Evolutionary conservation across 2,329 filamentous ascomycete genomes (phyloP).

Genomic region (Fonsecaea erecta): DNA sequence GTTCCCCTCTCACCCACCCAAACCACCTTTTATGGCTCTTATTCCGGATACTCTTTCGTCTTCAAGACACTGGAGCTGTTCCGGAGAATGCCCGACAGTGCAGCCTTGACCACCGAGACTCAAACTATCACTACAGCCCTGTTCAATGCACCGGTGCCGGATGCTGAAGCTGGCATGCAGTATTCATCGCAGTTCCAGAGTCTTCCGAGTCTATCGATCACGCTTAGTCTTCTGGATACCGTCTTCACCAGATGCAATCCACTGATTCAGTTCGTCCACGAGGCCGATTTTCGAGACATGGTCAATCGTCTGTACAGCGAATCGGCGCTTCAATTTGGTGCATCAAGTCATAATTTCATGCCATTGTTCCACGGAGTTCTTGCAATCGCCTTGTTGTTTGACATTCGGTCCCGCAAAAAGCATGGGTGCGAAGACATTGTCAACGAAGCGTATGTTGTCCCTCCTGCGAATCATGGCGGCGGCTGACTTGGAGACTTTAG

Average conservation of each 20-base stretch:
- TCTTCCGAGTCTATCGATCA: slow-evolving; percentile 20
- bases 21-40: slow-evolving; percentile 29
- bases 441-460: slow-evolving; percentile 26
- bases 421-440: slow-evolving; percentile 29
- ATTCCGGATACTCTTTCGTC: slow-evolving; percentile 29
- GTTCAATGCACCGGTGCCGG: slow-evolving; percentile 25
- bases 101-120: slow-evolving; percentile 7
- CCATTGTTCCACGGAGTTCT: slow-evolving; percentile 30
- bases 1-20: slow-evolving; percentile 21
- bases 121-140: slow-evolving; percentile 19
- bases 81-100: slow-evolving; percentile 18
- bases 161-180: slow-evolving; percentile 5
- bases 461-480: neutral
- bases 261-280: slow-evolving; percentile 32
- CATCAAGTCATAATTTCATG: slow-evolving; percentile 20
- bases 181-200: slow-evolving; percentile 13
- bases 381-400: slow-evolving; percentile 28
- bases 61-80: slow-evolving; percentile 32
- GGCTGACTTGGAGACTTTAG: slow-evolving; percentile 14
- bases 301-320: slow-evolving; percentile 28
- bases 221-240: slow-evolving; percentile 24
- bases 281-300: slow-evolving; percentile 27
- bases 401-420: slow-evolving; percentile 21
- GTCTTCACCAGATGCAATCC: slow-evolving; percentile 30
- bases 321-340: slow-evolving; percentile 7